Base-by-base conservation (phyloP, 176 grass and related monocot species). In the Phragmites australis region DNA sequence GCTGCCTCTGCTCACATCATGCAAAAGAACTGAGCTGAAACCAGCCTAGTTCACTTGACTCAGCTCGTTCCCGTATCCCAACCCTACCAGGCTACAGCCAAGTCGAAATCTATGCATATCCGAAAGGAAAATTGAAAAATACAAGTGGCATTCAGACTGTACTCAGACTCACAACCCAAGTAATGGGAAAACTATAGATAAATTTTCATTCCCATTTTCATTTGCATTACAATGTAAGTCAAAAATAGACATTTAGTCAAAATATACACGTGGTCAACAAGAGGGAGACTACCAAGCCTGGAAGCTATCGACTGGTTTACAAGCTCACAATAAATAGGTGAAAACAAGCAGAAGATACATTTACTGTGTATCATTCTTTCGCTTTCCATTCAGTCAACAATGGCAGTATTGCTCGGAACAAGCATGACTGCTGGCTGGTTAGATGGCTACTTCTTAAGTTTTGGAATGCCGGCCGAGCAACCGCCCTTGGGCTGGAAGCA, bases 401-500 rank as follows among this genome's bases (percentile, higher is more conserved):
- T 30, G 39, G 58, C 37, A n/a, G 43, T 66, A 74, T 83, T 71
- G 48, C 69, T 76, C 15, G 5, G 30, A 46, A 48, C 1, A 73
- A 56, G 34, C 29, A 69, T 37, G 19, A 61, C 45, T 52, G 29
- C 47, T 39, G 0, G 15, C 4, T 15, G 32, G 45, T 64, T 53
- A 53, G 34, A 70, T 62, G 69, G 18, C 76, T 76, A 85, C 10
- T 83, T 62, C 71, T 29, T 29, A 61, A 76, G 83, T 58, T n/a
- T 29, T 37, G 18, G 50, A 34, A 81, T 88, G 77, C 65, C 5
- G 67, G 8, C 92, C 95, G 60, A 98, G 90, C 64, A 98, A 90
- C 65, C 70, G 55, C 15, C 82, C 88, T 93, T 89, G 84, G 40
- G 81, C 54, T 58, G 90, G 88, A 86, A 94, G 86, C 54, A 98